phyloP scores from a whole-genome alignment of 1,139 yeast species.

The Debaryomycetaceae sp. region DNA sequence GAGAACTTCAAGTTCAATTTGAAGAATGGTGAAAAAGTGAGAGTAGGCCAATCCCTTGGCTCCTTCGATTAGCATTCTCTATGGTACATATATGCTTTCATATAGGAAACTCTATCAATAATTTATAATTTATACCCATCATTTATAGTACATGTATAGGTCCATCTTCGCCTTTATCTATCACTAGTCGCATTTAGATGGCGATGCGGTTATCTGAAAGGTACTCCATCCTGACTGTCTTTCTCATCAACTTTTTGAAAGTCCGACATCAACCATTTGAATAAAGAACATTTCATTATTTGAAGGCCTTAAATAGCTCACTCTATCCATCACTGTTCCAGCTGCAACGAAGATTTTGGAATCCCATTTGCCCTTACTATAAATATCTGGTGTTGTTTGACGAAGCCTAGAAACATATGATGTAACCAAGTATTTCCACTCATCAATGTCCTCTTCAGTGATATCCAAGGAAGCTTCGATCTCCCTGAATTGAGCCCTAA shows the following conservation, averaged over 20 bases:
- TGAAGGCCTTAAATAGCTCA: slow-evolving; percentile 4
- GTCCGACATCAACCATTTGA: slow-evolving; percentile 2
- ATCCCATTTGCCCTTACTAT: slow-evolving; percentile 3
- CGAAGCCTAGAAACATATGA: slow-evolving; percentile 1
- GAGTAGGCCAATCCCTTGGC: slow-evolving; percentile 85
- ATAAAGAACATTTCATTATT: slow-evolving; percentile 7
- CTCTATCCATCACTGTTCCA: slow-evolving; percentile 6
- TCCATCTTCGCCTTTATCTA: too few species aligned
- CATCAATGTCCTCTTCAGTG: slow-evolving; percentile 4
- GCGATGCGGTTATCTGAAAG: too few species aligned
- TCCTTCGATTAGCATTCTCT: slow-evolving; percentile 19
- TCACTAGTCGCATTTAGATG: too few species aligned
- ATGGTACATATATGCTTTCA: not conserved
- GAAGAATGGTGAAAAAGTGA: slow-evolving; percentile 69
- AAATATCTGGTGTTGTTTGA: slow-evolving; percentile 2
- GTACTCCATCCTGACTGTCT: too few species aligned
- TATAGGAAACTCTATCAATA: not conserved
- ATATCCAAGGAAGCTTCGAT: slow-evolving; percentile 3
- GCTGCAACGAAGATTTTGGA: slow-evolving; percentile 4
- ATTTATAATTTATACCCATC: not conserved
- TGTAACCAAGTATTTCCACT: not conserved
- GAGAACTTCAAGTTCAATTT: slow-evolving; percentile 67
- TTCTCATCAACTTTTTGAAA: too few species aligned
- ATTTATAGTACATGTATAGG: too few species aligned
- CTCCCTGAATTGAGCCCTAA: slow-evolving; percentile 4